Evolutionary conservation across 495 filamentous ascomycete species (phyloP).

Genomic region (Penicillium longicatenatum): DNA sequence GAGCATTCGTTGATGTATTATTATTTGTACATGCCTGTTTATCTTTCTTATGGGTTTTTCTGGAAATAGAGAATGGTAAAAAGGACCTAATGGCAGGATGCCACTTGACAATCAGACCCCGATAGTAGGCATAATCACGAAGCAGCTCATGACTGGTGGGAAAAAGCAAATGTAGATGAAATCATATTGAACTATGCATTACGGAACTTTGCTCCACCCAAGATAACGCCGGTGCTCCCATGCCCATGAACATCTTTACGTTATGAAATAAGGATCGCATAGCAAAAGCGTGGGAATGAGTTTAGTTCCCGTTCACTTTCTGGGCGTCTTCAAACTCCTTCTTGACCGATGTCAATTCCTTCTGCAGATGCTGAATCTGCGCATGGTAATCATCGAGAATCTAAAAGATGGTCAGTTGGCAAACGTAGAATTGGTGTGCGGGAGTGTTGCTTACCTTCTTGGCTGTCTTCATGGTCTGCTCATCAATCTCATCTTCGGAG

Average conservation of each 20-base stretch:
- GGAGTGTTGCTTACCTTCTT: slow-evolving; percentile 68
- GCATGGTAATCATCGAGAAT: slow-evolving; percentile 87
- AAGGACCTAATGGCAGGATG: slow-evolving; percentile 17
- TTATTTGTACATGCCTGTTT: slow-evolving; percentile 32
- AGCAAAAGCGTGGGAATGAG: slow-evolving; percentile 1
- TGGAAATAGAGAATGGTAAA: slow-evolving; percentile 20
- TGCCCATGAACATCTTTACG: slow-evolving; percentile 22
- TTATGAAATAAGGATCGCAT: slow-evolving; percentile 15
- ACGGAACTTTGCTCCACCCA: slow-evolving; percentile 20
- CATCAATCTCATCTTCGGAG: slow-evolving; percentile 63
- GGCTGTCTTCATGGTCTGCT: slow-evolving; percentile 75
- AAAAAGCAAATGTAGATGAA: slow-evolving; percentile 8
- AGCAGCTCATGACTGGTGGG: background rate
- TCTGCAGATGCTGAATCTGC: slow-evolving; percentile 82
- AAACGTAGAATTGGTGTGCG: background rate
- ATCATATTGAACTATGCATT: slow-evolving; percentile 32
- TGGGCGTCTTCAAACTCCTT: slow-evolving; percentile 81
- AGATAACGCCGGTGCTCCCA: slow-evolving; percentile 32
- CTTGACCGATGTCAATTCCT: slow-evolving; percentile 74
- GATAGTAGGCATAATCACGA: background rate
- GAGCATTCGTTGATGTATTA: slow-evolving; percentile 12
- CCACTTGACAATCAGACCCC: slow-evolving; percentile 1
- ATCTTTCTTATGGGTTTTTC: slow-evolving; percentile 24
- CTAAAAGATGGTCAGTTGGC: slow-evolving; percentile 46
- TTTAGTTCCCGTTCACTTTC: slow-evolving; percentile 39